Percentiles rank a stretch among this genome's conserved stretches.
Conservation (phyloP, 352 stramenopile genomes). For the Phytophthora hibernalis region DNA sequence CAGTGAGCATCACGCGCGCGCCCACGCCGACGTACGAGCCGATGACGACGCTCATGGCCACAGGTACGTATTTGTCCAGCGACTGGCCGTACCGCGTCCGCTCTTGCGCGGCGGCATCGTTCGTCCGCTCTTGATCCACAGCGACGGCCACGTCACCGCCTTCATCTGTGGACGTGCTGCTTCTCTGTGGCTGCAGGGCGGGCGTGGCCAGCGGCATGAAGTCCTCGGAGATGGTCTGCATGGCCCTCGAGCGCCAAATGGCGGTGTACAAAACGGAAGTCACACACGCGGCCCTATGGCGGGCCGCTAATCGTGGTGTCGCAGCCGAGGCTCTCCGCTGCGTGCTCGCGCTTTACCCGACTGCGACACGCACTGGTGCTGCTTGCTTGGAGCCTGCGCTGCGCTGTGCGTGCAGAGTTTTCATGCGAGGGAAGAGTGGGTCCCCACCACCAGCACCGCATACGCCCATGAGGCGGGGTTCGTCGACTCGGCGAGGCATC, state of each 20-base stretch:
- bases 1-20: conserved; percentile 54
- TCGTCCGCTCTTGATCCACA: conserved; percentile 26
- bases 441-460: background rate
- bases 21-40: conserved; percentile 61
- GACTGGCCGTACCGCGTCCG: conserved; percentile 11
- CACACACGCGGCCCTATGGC: no score
- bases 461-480: conserved; percentile 10
- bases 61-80: conserved; percentile 43
- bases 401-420: background rate
- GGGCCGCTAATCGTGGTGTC: background rate
- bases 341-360: conserved; percentile 2
- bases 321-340: background rate
- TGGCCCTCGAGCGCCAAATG: conserved; percentile 12
- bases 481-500: conserved; percentile 10
- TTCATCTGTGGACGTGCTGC: conserved; percentile 44
- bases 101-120: conserved; percentile 21
- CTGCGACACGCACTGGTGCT: background rate
- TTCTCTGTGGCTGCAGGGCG: conserved; percentile 9
- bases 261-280: background rate
- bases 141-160: conserved; percentile 27
- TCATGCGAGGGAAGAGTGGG: background rate
- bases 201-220: conserved; percentile 44
- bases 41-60: conserved; percentile 47
- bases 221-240: conserved; percentile 59
- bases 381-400: no score